Evolutionary conservation across 805 yeast species (phyloP).

Genomic region (Candida quercuum): DNA sequence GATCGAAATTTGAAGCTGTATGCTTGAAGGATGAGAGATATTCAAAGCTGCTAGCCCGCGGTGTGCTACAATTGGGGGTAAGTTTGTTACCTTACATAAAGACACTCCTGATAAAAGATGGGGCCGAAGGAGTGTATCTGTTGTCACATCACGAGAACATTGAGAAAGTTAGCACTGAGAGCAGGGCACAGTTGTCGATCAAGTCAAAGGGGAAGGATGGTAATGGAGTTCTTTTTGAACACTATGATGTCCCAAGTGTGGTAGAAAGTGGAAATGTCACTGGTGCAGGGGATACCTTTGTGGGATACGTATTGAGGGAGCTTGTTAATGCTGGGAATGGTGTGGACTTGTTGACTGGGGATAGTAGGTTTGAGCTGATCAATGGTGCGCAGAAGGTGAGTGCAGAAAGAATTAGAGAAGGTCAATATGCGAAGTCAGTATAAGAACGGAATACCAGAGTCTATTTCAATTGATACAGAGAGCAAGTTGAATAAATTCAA

Average conservation of each 20-base stretch:
- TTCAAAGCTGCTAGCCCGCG: slow-evolving; percentile 30
- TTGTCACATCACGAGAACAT: slow-evolving; percentile 28
- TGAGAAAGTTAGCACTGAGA: neutral
- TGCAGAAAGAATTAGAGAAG: no score
- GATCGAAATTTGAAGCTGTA: slow-evolving; percentile 38
- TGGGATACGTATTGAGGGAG: slow-evolving; percentile 9
- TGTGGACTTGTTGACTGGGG: neutral
- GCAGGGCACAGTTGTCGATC: slow-evolving; percentile 11
- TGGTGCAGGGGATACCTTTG: slow-evolving; percentile 83
- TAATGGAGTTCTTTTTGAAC: slow-evolving; percentile 58
- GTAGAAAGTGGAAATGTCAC: slow-evolving; percentile 56
- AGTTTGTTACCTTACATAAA: slow-evolving; percentile 74
- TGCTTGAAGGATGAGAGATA: slow-evolving; percentile 20
- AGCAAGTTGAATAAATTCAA: no score
- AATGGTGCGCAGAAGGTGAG: no score
- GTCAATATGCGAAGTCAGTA: no score
- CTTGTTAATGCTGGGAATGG: slow-evolving; percentile 35
- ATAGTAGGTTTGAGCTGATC: neutral
- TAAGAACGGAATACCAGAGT: no score
- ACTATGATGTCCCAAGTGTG: slow-evolving; percentile 39
- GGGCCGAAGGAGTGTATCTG: slow-evolving; percentile 53
- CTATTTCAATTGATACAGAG: no score
- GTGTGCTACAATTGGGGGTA: slow-evolving; percentile 59
- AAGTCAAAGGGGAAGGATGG: slow-evolving; percentile 15
- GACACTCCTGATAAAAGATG: slow-evolving; percentile 60